These are phyloP conservation scores for Suillus bovinus DNA, from an alignment of 768 basidiomycete species.

Conservation along the genomic window DNA sequence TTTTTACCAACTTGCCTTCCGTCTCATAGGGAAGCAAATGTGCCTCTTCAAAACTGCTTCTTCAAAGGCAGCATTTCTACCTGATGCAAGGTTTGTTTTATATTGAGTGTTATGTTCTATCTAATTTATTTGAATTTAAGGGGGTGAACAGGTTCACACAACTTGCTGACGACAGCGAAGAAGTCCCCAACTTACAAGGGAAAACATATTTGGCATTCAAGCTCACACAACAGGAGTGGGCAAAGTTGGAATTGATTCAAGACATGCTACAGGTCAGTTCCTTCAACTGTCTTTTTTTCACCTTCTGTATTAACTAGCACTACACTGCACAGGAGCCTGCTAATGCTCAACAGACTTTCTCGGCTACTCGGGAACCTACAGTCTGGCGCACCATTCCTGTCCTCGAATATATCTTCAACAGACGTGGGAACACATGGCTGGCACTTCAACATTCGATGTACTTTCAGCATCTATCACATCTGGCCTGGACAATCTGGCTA, in stretches of 20 bases:
- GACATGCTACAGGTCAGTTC: slow-evolving; percentile 27
- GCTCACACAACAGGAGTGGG: slow-evolving; percentile 25
- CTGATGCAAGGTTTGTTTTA: not conserved
- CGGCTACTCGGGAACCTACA: slow-evolving; percentile 12
- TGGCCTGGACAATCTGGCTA: slow-evolving; percentile 14
- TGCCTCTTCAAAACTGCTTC: not conserved
- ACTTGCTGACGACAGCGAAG: slow-evolving; percentile 20
- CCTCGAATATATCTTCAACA: slow-evolving; percentile 21
- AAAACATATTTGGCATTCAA: slow-evolving; percentile 26
- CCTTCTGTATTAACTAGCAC: slow-evolving; percentile 9
- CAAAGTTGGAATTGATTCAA: slow-evolving; percentile 23
- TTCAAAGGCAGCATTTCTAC: slow-evolving; percentile 3
- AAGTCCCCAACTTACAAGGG: slow-evolving; percentile 28
- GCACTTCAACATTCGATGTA: slow-evolving; percentile 12
- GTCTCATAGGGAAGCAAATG: not conserved
- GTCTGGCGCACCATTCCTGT: slow-evolving; percentile 21
- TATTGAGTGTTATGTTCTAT: not conserved
- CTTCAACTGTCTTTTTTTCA: slow-evolving; percentile 11
- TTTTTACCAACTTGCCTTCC: not conserved
- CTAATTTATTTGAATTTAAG: not conserved
- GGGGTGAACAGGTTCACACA: slow-evolving; percentile 18
- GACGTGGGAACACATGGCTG: slow-evolving; percentile 17
- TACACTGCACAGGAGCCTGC: slow-evolving; percentile 16
- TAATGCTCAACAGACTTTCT: slow-evolving; percentile 18
- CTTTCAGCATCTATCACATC: slow-evolving; percentile 10